Percentiles rank a stretch among this genome's conserved stretches.
These are phyloP conservation scores for Boletellus sp. DNA, from an alignment of 768 basidiomycete species.

Conservation along the genomic window DNA sequence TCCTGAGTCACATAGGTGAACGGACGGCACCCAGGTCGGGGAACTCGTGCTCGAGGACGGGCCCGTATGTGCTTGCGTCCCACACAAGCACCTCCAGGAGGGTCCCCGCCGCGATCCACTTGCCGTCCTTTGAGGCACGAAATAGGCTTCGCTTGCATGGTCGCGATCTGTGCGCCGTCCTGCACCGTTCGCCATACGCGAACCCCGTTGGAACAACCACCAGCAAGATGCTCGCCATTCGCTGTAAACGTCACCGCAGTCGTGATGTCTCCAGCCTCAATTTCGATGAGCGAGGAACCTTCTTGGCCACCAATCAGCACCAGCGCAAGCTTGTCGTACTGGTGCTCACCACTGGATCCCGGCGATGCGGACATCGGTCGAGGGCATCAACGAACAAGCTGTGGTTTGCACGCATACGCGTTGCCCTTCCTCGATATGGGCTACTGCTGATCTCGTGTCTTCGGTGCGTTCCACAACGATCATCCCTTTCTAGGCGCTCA, in stretches of 20 bases:
- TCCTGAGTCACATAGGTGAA: no score
- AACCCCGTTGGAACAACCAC: not conserved
- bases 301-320: not conserved
- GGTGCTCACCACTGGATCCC: not conserved
- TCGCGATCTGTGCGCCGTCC: not conserved
- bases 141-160: not conserved
- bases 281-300: not conserved
- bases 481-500: no score
- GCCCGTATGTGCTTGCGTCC: no score
- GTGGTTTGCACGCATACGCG: not conserved
- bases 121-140: not conserved
- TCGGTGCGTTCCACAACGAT: no score
- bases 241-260: not conserved
- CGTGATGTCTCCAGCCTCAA: not conserved
- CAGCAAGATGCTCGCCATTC: not conserved
- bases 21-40: no score
- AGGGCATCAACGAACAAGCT: not conserved
- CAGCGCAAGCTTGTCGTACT: not conserved
- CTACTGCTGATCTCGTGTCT: no score
- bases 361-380: not conserved
- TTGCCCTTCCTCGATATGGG: not conserved
- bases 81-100: no score
- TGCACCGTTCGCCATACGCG: conserved; percentile 1
- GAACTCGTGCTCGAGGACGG: no score
- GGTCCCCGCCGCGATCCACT: no score